A percentile compares a stretch with the other conserved stretches of the same genome.
phyloP scores from a whole-genome alignment of 768 basidiomycete genomes.

The Galerina marginata region DNA sequence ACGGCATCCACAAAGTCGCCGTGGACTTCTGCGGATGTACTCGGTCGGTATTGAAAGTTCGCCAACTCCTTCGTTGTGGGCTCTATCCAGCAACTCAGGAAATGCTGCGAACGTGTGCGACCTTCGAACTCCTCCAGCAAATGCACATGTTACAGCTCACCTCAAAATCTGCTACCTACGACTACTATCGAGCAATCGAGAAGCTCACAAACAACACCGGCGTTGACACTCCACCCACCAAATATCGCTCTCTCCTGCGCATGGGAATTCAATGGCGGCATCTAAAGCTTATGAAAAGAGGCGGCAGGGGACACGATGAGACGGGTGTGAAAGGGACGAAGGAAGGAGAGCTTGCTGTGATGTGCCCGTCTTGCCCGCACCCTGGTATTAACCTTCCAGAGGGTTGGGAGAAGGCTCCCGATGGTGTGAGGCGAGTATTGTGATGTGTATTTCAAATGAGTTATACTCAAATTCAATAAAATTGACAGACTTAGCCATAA shows the following conservation, averaged over 20 bases:
- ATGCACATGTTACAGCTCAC: neutral
- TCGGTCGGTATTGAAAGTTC: neutral
- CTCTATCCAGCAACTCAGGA: neutral
- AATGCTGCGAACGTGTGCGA: neutral
- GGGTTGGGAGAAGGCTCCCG: neutral
- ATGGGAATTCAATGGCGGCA: neutral
- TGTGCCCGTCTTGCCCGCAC: neutral
- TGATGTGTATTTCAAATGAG: too few species aligned
- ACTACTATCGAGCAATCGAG: neutral
- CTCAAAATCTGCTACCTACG: neutral
- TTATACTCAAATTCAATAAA: too few species aligned
- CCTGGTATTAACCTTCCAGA: neutral
- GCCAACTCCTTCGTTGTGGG: neutral
- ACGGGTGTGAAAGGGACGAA: neutral
- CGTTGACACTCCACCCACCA: neutral
- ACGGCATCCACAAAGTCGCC: neutral
- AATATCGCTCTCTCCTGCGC: neutral
- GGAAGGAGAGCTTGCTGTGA: neutral
- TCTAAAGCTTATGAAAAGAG: neutral
- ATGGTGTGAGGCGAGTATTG: neutral
- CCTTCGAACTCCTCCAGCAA: neutral
- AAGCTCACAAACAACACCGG: neutral
- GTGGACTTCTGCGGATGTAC: neutral
- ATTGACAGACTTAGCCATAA: too few species aligned
- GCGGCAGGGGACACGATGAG: neutral